These are phyloP conservation scores for Clarireedia homoeocarpa DNA, from an alignment of 2,329 filamentous ascomycete species.

Conservation along the genomic window DNA sequence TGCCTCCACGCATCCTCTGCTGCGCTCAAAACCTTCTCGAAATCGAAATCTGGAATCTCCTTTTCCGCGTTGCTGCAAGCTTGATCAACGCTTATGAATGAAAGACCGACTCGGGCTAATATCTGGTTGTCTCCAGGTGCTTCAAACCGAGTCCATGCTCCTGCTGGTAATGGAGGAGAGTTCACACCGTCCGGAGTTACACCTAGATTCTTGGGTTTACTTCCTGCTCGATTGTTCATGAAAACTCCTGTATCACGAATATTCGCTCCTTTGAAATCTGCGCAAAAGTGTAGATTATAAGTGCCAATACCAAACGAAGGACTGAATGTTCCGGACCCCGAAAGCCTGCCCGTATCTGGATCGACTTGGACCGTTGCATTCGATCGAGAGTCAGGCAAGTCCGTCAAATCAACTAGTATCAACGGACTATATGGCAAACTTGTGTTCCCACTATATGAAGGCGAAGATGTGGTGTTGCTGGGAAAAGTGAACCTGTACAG, in stretches of 20 bases:
- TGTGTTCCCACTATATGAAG: too few species aligned
- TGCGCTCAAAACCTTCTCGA: slow-evolving; percentile 42
- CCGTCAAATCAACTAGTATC: slow-evolving; percentile 57
- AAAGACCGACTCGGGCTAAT: slow-evolving; percentile 57
- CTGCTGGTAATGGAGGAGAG: slow-evolving; percentile 48
- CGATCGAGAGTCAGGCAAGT: slow-evolving; percentile 50
- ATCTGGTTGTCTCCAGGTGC: slow-evolving; percentile 39
- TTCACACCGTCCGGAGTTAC: slow-evolving; percentile 43
- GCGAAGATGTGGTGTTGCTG: slow-evolving; percentile 15
- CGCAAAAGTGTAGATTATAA: slow-evolving; percentile 57
- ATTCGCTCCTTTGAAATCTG: slow-evolving; percentile 53
- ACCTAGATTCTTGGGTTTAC: slow-evolving; percentile 38
- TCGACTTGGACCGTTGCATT: slow-evolving; percentile 52
- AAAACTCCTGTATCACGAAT: slow-evolving; percentile 56
- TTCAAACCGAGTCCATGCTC: slow-evolving; percentile 55
- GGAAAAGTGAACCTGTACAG: slow-evolving; percentile 62
- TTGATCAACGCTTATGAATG: slow-evolving; percentile 57
- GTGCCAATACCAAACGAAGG: slow-evolving; percentile 58
- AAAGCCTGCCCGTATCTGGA: slow-evolving; percentile 48
- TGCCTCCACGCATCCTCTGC: slow-evolving; percentile 51
- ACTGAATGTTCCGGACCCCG: slow-evolving; percentile 50
- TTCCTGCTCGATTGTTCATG: slow-evolving; percentile 46
- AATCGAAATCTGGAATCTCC: slow-evolving; percentile 62
- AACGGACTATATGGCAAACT: slow-evolving; percentile 40
- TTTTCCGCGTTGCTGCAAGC: slow-evolving; percentile 60